Evolutionary conservation across 768 basidiomycete species (phyloP).

Genomic region (Amanita inopinata): DNA sequence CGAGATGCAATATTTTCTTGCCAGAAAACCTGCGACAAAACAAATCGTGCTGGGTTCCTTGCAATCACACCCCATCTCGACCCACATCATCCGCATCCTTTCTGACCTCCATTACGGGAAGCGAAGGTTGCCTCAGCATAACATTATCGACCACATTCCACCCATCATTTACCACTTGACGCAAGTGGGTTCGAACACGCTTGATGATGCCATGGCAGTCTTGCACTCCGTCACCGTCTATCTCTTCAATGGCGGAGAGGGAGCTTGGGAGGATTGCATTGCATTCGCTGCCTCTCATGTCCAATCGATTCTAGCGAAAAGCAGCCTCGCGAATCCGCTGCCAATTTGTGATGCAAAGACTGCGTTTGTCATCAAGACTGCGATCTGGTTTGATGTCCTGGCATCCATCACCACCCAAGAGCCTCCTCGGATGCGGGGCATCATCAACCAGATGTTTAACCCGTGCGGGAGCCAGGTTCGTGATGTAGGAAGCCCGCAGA

Average conservation of each 20-base stretch:
- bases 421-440: conserved; percentile 44
- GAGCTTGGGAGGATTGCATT: conserved; percentile 62
- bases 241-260: conserved; percentile 70
- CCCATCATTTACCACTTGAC: conserved; percentile 3
- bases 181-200: conserved; percentile 19
- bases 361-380: conserved; percentile 73
- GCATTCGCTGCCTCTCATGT: conserved; percentile 50
- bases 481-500: conserved; percentile 16
- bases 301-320: conserved; percentile 24
- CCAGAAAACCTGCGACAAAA: background rate
- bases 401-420: conserved; percentile 63
- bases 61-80: background rate
- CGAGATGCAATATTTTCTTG: conserved; percentile 5
- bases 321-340: conserved; percentile 36
- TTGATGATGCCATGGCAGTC: conserved; percentile 73
- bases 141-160: conserved; percentile 4
- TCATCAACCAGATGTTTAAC: conserved; percentile 49
- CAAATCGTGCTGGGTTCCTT: conserved; percentile 1
- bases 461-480: conserved; percentile 32
- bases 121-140: conserved; percentile 1
- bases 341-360: conserved; percentile 35
- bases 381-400: conserved; percentile 83
- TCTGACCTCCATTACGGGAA: background rate
- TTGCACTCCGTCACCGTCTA: conserved; percentile 67
- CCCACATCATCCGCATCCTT: conserved; percentile 2